A percentile compares a stretch with the other conserved stretches of the same genome.
Evolutionary conservation across 176 grass and related monocot genomes (phyloP).

Genomic region (Cymbopogon citratus): DNA sequence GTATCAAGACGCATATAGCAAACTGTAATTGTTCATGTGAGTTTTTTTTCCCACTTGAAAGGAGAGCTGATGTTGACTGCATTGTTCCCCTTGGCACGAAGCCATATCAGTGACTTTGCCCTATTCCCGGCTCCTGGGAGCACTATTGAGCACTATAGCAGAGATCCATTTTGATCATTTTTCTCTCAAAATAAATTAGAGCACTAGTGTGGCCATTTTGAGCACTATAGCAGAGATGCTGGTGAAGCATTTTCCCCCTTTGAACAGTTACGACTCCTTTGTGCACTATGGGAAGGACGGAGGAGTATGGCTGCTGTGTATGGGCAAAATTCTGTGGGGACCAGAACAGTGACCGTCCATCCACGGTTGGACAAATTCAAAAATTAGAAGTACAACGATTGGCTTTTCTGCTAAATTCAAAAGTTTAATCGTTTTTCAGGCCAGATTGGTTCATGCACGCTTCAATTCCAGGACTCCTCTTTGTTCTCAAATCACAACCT

Average conservation of each 20-base stretch:
- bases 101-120: too few species aligned
- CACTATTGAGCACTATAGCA: too few species aligned
- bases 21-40: not conserved
- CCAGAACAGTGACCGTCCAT: not conserved
- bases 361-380: not conserved
- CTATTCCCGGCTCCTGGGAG: too few species aligned
- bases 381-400: not conserved
- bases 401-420: not conserved
- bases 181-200: not conserved
- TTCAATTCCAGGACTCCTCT: not conserved
- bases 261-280: too few species aligned
- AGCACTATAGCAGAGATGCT: too few species aligned
- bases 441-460: not conserved
- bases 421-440: not conserved
- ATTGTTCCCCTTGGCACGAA: too few species aligned
- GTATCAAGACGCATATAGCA: not conserved
- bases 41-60: not conserved
- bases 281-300: too few species aligned
- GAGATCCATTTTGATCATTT: too few species aligned
- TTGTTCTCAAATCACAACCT: not conserved
- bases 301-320: too few species aligned
- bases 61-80: not conserved
- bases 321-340: too few species aligned
- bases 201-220: too few species aligned
- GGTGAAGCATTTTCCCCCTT: too few species aligned